Percentiles rank a stretch among this genome's conserved stretches.
Evolutionary conservation across 768 basidiomycete species (phyloP).

Genomic region (Boletus patriciae): DNA sequence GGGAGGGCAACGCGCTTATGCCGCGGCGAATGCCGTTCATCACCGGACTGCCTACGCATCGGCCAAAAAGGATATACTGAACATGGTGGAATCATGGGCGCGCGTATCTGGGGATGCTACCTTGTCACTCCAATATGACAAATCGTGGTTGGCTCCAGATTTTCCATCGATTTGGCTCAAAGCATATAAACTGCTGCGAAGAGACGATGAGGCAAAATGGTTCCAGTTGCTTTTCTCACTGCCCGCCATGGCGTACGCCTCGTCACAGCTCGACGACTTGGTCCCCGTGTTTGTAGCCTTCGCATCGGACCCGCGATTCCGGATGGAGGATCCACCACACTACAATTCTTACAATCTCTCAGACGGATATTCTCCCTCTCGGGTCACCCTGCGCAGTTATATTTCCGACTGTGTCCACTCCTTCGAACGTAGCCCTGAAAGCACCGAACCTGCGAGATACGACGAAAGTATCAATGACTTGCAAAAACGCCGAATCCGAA

Average conservation of each 20-base stretch:
- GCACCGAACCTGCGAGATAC: neutral
- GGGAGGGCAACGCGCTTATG: conserved; percentile 19
- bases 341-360: conserved; percentile 14
- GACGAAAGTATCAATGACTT: conserved; percentile 1
- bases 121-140: conserved; percentile 25
- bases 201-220: conserved; percentile 6
- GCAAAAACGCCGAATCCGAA: conserved; percentile 2
- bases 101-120: neutral
- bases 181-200: conserved; percentile 29
- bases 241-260: conserved; percentile 34
- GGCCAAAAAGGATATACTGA: neutral
- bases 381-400: neutral
- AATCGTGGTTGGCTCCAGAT: conserved; percentile 28
- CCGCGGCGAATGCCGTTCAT: conserved; percentile 10
- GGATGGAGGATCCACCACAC: conserved; percentile 15
- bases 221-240: conserved; percentile 33
- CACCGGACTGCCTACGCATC: neutral
- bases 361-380: conserved; percentile 8
- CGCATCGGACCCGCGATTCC: conserved; percentile 10
- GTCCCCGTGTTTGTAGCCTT: conserved; percentile 35
- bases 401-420: neutral
- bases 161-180: conserved; percentile 28
- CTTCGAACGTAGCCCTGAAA: conserved; percentile 20
- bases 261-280: conserved; percentile 9
- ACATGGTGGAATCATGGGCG: conserved; percentile 12